Percentiles rank a stretch among this genome's conserved stretches.
These are phyloP conservation scores for Amaranthus palmeri DNA, from an alignment of 148 eudicot genomes.

Conservation along the genomic window DNA sequence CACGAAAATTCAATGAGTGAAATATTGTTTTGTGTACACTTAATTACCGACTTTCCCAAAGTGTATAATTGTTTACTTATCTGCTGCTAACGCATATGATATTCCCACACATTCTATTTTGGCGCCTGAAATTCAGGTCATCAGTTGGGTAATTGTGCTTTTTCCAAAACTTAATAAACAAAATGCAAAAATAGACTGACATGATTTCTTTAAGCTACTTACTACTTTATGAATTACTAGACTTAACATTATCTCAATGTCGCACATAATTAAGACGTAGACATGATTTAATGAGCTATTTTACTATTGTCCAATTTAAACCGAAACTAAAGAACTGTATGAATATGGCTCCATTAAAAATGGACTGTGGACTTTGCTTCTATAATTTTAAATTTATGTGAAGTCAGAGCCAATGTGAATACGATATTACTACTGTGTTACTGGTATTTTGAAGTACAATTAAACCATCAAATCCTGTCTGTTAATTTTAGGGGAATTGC, in stretches of 20 bases:
- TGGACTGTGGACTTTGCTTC: neutral
- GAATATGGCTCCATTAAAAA: no score
- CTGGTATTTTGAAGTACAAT: neutral
- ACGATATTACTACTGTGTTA: neutral
- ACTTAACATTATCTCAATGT: neutral
- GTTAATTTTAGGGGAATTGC: constrained; percentile 16
- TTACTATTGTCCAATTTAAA: no score
- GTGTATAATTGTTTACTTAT: neutral
- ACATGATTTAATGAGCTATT: no score
- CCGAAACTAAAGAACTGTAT: no score
- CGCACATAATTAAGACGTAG: no score
- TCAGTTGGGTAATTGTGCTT: neutral
- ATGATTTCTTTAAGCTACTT: no score
- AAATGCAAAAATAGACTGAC: neutral
- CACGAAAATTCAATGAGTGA: neutral
- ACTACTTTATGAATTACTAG: neutral
- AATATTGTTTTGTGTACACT: neutral
- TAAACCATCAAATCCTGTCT: constrained; percentile 7
- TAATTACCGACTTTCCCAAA: neutral
- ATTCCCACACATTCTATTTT: neutral
- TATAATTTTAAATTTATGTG: neutral
- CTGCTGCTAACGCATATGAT: neutral
- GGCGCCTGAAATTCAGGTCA: neutral
- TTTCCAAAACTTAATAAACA: neutral
- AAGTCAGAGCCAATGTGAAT: neutral